phyloP scores from a whole-genome alignment of 2,329 filamentous ascomycete genomes.

The Aspergillus viridinutans region DNA sequence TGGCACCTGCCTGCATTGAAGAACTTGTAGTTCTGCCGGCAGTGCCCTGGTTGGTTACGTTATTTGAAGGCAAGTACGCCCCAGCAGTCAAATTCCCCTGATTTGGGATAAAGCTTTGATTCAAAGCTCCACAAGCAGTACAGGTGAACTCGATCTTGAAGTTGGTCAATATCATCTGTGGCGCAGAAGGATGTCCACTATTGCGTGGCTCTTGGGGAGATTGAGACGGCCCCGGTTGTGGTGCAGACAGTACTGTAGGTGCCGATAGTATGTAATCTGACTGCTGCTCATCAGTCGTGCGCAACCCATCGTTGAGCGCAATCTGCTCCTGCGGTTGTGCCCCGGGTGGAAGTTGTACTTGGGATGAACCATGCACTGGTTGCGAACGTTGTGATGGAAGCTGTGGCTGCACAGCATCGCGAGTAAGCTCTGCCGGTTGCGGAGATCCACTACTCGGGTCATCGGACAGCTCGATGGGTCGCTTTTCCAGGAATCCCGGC shows the following conservation, averaged over 20 bases:
- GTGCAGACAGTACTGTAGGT: conserved; percentile 15
- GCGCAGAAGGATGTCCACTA: conserved; percentile 21
- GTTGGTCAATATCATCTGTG: conserved; percentile 32
- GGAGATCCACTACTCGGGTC: conserved; percentile 17
- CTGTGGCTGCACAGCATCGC: conserved; percentile 16
- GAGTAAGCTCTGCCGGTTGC: conserved; percentile 15
- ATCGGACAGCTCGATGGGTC: conserved; percentile 20
- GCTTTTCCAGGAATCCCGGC: conserved; percentile 24
- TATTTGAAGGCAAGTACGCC: conserved; percentile 24
- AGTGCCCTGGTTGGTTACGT: conserved; percentile 15
- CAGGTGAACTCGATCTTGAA: conserved; percentile 41
- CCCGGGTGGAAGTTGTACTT: conserved; percentile 16
- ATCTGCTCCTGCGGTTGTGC: conserved; percentile 21
- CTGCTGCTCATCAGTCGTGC: conserved; percentile 21
- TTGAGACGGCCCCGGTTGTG: conserved; percentile 19
- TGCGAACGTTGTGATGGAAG: conserved; percentile 10
- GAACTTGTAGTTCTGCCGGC: conserved; percentile 16
- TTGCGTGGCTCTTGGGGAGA: conserved; percentile 19
- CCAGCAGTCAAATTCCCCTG: conserved; percentile 32
- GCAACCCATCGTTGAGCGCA: conserved; percentile 18
- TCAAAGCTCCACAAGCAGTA: conserved; percentile 34
- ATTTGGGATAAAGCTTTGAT: conserved; percentile 37
- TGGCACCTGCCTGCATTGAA: conserved; percentile 14
- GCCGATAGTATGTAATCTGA: conserved; percentile 19
- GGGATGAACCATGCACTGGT: conserved; percentile 12